These are phyloP conservation scores for Ceratocystis colombiana DNA, from an alignment of 2,329 filamentous ascomycete genomes.

Conservation along the genomic window DNA sequence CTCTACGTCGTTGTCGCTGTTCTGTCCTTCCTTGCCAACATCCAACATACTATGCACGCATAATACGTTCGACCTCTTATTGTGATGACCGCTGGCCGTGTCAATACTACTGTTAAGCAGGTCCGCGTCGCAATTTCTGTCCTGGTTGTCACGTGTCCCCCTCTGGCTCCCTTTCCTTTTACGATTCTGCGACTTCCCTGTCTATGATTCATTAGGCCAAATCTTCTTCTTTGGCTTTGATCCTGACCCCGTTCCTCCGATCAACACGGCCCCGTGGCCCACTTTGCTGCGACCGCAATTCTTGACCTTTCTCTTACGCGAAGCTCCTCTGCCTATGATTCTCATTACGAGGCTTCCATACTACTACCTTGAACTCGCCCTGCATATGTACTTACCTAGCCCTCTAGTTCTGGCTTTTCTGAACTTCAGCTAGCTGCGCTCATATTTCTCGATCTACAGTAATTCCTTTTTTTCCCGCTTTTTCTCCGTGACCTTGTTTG, in stretches of 20 bases:
- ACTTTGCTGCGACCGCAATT: conserved; percentile 6
- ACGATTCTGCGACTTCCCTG: not conserved
- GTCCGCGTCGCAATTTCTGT: not conserved
- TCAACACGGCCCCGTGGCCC: conserved; percentile 8
- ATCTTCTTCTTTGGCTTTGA: not conserved
- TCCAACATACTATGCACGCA: not conserved
- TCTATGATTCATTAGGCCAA: conserved; percentile 5
- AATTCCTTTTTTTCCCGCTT: not conserved
- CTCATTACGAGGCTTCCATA: conserved; percentile 8
- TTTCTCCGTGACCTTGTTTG: not conserved
- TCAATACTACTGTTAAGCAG: not conserved
- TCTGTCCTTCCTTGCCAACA: not conserved
- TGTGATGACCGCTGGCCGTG: not conserved
- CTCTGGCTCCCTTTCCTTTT: not conserved
- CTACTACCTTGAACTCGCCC: conserved; percentile 6
- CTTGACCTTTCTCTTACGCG: not conserved
- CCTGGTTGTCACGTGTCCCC: not conserved
- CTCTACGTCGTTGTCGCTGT: not conserved
- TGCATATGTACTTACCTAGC: not conserved
- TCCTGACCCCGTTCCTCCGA: not conserved
- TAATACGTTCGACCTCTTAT: not conserved
- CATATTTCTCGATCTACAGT: not conserved
- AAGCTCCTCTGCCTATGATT: conserved; percentile 4
- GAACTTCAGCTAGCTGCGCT: not conserved
- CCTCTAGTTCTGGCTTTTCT: not conserved